Percentiles rank a stretch among this genome's conserved stretches.
phyloP scores from a whole-genome alignment of 805 yeast species.

The Lipomyces kockii region DNA sequence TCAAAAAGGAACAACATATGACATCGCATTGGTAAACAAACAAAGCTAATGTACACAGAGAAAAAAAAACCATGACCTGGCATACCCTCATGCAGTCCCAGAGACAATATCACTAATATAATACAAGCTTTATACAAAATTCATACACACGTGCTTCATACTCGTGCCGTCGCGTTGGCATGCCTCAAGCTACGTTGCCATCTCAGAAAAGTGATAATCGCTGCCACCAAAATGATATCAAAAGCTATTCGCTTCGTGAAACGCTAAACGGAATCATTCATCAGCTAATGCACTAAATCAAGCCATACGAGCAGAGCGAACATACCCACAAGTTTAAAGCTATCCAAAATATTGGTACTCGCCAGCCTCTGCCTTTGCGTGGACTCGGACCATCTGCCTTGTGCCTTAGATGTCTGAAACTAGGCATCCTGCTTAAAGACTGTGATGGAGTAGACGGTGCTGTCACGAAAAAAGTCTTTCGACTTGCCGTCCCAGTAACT shows the following conservation, averaged over 20 bases:
- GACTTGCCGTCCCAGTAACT: background rate
- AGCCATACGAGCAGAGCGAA: background rate
- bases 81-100: background rate
- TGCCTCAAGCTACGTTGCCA: constrained; percentile 16
- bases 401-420: background rate
- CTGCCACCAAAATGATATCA: constrained; percentile 7
- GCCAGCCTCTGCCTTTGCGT: background rate
- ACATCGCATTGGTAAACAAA: background rate
- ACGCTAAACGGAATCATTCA: background rate
- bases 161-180: background rate
- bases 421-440: constrained; percentile 15
- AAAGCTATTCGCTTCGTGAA: constrained; percentile 10
- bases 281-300: background rate
- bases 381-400: background rate
- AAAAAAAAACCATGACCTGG: background rate
- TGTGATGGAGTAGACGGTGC: constrained; percentile 25
- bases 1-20: background rate
- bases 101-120: background rate
- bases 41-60: background rate
- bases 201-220: constrained; percentile 14
- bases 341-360: background rate
- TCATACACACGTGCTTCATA: background rate
- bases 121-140: background rate
- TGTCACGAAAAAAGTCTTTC: constrained; percentile 13
- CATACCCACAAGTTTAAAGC: constrained; percentile 2